Base-by-base conservation (phyloP, 2,329 filamentous ascomycete genomes). In the Claviceps quebecensis region DNA sequence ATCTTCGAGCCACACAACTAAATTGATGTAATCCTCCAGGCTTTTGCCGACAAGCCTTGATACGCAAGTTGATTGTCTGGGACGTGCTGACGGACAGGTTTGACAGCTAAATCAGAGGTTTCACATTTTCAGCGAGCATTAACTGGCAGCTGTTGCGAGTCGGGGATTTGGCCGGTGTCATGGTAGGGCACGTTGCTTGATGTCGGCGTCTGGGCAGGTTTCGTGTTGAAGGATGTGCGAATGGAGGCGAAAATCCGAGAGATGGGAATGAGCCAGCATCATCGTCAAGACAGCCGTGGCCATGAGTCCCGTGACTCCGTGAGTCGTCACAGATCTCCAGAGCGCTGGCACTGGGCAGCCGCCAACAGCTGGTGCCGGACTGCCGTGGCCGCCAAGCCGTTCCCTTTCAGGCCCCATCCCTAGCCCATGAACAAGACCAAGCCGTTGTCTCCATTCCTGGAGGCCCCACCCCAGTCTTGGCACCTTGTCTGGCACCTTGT, bases 311-410 rank as follows among this genome's bases (percentile, higher is more conserved):
- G 29, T 34, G 29, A 34, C 29, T 34, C 29, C 8, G 29, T 34
- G 8, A 29, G 26, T 29, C 26, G 26, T 29, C 26, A 9, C 8
- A 13, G 3, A 19, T 0, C 4, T 13, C 9, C 17, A n/a, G 5
- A 5, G 37, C 14, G 23, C 26, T 19, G 37, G 19, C 1, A 2
- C 19, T 2, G 1, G 19, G 36, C 37, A 48, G 19, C 37, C 16
- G 22, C 45, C 34, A 14, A 17, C 45, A 16, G 34, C 45, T 19
- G 45, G 47, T 49, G 47, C 47, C 47, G 47, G 14, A 26, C 38
- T 41, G 47, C 47, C 47, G 47, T 49, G 39, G 9, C 9, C 36
- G 47, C 47, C 47, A 49, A 49, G 47, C 47, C 47, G 39, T 14
- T 17, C 22, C 23, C 13, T 17, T 47, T 26, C 17, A 17, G 6